Evolutionary conservation across 2,329 filamentous ascomycete genomes (phyloP).

Genomic region (Colletotrichum higginsianum): DNA sequence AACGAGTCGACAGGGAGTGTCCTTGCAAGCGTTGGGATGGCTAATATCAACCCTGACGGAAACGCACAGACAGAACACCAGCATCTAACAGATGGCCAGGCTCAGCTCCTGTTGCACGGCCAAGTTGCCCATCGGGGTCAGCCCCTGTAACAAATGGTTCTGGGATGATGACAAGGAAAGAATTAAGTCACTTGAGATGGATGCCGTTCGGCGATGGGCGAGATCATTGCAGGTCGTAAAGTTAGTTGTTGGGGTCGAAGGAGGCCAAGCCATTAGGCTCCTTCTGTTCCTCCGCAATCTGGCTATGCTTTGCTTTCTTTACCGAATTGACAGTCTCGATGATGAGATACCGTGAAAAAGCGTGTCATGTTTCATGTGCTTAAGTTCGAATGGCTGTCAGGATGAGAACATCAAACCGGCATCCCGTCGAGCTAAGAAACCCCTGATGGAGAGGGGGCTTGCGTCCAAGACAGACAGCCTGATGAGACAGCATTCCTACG

Average conservation of each 20-base stretch:
- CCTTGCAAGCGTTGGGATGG: neutral
- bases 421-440: neutral
- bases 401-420: neutral
- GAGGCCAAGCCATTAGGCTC: neutral
- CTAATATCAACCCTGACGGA: neutral
- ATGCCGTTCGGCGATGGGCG: neutral
- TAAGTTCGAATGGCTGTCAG: neutral
- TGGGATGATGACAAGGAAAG: neutral
- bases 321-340: too few species aligned
- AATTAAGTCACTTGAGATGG: neutral
- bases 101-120: conserved; percentile 3
- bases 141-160: conserved; percentile 2
- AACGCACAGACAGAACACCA: conserved; percentile 11
- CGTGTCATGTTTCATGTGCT: neutral
- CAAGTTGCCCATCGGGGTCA: neutral
- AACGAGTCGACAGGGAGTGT: neutral
- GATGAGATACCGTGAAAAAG: neutral
- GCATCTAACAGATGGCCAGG: neutral
- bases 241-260: neutral
- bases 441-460: too few species aligned
- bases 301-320: neutral
- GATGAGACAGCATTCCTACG: neutral
- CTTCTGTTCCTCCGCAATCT: neutral
- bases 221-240: neutral
- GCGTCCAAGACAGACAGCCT: too few species aligned